These are phyloP conservation scores for Pistacia atlantica DNA, from an alignment of 345 rosid genomes.

Conservation along the genomic window DNA sequence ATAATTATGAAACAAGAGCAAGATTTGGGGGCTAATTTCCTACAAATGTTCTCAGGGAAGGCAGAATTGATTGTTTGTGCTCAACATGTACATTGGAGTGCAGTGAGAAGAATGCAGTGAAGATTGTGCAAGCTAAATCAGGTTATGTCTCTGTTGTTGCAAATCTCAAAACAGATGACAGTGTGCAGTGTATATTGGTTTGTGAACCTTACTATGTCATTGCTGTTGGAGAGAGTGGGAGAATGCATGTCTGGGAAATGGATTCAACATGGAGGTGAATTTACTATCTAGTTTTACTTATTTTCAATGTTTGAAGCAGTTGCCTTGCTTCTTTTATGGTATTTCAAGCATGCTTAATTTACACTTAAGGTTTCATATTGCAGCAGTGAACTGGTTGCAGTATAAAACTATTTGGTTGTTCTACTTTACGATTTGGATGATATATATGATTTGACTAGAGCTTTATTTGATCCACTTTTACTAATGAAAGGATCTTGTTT, in stretches of 20 bases:
- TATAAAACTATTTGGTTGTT: background rate
- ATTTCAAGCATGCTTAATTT: background rate
- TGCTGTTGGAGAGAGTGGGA: constrained; percentile 74
- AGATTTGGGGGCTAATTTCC: constrained; percentile 19
- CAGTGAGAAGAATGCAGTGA: constrained; percentile 53
- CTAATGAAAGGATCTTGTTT: background rate
- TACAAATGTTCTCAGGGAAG: constrained; percentile 51
- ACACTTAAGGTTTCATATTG: background rate
- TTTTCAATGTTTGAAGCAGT: constrained; percentile 13
- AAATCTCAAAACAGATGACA: constrained; percentile 56
- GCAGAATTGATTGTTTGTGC: constrained; percentile 67
- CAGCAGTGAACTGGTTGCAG: background rate
- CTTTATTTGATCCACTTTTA: background rate
- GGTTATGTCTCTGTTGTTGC: constrained; percentile 75
- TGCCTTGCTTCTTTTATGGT: constrained; percentile 7
- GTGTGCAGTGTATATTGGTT: constrained; percentile 58
- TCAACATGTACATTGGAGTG: constrained; percentile 61
- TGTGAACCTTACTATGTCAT: constrained; percentile 61
- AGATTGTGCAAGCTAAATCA: constrained; percentile 60
- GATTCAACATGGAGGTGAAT: constrained; percentile 78
- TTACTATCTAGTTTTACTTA: constrained; percentile 6
- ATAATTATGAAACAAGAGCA: background rate
- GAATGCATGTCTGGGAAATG: constrained; percentile 79
- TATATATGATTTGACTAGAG: background rate
- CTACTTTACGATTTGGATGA: background rate